A percentile compares a stretch with the other conserved stretches of the same genome.
Evolutionary conservation across 1,139 yeast species (phyloP).

Genomic region (Diutina pseudorugosa): DNA sequence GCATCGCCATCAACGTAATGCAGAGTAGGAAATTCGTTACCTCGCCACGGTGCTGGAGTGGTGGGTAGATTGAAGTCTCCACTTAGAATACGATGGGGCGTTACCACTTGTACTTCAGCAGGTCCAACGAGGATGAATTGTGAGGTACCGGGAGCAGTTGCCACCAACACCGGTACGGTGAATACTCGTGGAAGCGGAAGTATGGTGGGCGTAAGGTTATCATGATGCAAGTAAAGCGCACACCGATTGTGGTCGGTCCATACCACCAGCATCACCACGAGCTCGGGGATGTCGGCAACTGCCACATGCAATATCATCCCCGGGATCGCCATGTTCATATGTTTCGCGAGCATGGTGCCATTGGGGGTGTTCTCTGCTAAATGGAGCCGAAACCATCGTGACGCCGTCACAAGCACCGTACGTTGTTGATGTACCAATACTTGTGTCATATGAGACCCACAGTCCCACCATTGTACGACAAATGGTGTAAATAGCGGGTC

Average conservation of each 20-base stretch:
- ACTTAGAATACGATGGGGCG: not conserved
- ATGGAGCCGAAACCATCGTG: not conserved
- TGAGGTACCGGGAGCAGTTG: not conserved
- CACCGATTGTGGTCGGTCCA: not conserved
- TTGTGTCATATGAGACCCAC: not conserved
- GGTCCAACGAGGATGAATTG: not conserved
- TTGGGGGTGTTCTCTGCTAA: not conserved
- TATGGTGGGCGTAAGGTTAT: not conserved
- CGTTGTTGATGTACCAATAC: not conserved
- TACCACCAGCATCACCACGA: not conserved
- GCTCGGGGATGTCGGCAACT: not conserved
- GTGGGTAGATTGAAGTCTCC: not conserved
- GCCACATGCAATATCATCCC: not conserved
- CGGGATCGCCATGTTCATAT: not conserved
- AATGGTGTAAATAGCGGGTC: not conserved
- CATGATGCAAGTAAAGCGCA: not conserved
- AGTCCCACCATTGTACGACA: slow-evolving; percentile 2
- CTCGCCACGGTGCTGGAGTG: not conserved
- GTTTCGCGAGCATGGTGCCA: not conserved
- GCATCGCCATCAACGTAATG: not conserved
- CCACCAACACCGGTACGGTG: not conserved
- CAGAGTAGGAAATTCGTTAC: not conserved
- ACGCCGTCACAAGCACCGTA: not conserved
- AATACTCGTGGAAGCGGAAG: not conserved
- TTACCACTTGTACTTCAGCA: not conserved